These are phyloP conservation scores for Pulicaria dysenterica DNA, from an alignment of 129 eudicot species.

Conservation along the genomic window DNA sequence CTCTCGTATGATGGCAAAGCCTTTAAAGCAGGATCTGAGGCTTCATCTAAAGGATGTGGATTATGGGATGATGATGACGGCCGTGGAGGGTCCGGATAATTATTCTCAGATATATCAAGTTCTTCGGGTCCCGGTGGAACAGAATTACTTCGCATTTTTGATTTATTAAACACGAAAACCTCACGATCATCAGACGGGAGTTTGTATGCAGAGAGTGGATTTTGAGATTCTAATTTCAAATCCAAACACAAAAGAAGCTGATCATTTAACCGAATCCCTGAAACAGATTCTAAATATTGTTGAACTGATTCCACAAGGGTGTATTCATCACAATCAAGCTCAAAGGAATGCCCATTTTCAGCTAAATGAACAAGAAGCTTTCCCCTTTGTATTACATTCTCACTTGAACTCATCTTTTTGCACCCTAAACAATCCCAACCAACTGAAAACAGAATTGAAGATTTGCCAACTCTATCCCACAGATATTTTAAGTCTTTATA, in stretches of 20 bases:
- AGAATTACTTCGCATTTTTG: constrained; percentile 77
- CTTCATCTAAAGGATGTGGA: constrained; percentile 87
- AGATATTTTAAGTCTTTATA: constrained; percentile 6
- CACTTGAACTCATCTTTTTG: constrained; percentile 62
- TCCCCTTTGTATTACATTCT: constrained; percentile 62
- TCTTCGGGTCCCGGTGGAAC: constrained; percentile 59
- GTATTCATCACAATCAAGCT: constrained; percentile 78
- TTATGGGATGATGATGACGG: constrained; percentile 47
- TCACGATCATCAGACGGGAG: constrained; percentile 87
- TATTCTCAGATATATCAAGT: constrained; percentile 47
- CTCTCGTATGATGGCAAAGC: constrained; percentile 91
- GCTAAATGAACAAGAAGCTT: constrained; percentile 86
- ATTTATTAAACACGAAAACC: constrained; percentile 79
- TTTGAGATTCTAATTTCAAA: constrained; percentile 75
- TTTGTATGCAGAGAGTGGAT: constrained; percentile 70
- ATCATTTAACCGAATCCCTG: constrained; percentile 64
- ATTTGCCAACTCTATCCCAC: constrained; percentile 17
- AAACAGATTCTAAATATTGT: constrained; percentile 58
- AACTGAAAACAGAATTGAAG: constrained; percentile 22
- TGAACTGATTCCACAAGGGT: constrained; percentile 76
- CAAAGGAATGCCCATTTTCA: constrained; percentile 87
- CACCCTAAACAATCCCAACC: constrained; percentile 16
- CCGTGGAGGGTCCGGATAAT: constrained; percentile 49
- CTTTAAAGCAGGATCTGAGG: constrained; percentile 88
- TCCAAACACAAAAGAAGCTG: constrained; percentile 89